Base-by-base conservation (phyloP, 2,329 filamentous ascomycete genomes). In the Septoria linicola region DNA sequence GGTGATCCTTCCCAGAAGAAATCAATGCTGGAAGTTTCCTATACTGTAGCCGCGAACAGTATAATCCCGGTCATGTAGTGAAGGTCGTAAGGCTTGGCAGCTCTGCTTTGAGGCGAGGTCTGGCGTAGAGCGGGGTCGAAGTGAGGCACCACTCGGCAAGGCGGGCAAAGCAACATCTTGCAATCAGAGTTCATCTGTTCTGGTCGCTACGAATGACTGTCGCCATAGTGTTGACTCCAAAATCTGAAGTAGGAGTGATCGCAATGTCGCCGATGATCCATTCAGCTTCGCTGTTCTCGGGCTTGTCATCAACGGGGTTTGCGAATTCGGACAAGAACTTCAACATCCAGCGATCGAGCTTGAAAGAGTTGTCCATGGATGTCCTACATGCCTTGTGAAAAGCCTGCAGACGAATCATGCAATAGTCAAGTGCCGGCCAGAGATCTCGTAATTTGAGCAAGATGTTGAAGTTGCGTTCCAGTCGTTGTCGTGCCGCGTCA, bases 401-500 rank as follows among this genome's bases (percentile, higher is more conserved):
- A 2, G 35, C 47, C 10, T 50, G 47, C 1, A 50, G 20, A 4
- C 47, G 47, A 8, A 50, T 50, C 47, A 50, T 50, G 17, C 47
- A 50, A n/a, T 25, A 41, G 13, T 50, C 40, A 6, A 50, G 17
- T 13, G 47, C 40, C 8, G 40, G 47, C 47, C 40, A 42, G 8
- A 50, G 31, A 2, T 50, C 47, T 14, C 47, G 39, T 1, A 50
- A 21, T 10, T 41, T 35, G 20, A 43, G 31, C 8, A 50, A 21
- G 10, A 50, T 50, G 17, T 50, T 50, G 40, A 50, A 50, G 23
- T 50, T 50, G 21, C 47, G 40, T 7, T 50, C 47, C n/a, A 50
- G 32, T 3, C 47, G 47, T 13, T 43, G 39, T 23, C 47, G 19
- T n/a, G 47, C 47, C 7, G 47, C 40, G n/a, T 34, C 21, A 0